These are phyloP conservation scores for Fusarium sp. DNA, from an alignment of 2,329 filamentous ascomycete genomes.

Conservation along the genomic window DNA sequence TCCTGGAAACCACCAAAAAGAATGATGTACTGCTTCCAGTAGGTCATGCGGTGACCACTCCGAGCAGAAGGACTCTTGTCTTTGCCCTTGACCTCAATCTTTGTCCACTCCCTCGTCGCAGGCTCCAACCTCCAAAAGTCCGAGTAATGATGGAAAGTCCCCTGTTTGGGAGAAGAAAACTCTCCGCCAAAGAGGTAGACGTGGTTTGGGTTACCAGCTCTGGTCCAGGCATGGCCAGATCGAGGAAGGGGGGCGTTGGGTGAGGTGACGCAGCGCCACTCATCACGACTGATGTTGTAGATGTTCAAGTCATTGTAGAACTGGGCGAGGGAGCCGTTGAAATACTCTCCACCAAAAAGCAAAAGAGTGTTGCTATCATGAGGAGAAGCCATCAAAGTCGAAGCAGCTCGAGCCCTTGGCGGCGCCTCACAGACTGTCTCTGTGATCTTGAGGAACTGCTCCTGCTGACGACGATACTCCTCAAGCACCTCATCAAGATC, in stretches of 20 bases:
- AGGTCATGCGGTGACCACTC: constrained; percentile 95
- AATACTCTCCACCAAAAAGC: constrained; percentile 95
- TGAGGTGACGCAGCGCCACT: constrained; percentile 91
- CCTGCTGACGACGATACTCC: constrained; percentile 92
- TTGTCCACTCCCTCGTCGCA: constrained; percentile 86
- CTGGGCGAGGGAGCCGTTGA: constrained; percentile 87
- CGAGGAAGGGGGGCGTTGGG: constrained; percentile 92
- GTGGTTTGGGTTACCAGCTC: constrained; percentile 84
- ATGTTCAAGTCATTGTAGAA: constrained; percentile 76
- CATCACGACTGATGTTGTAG: constrained; percentile 83
- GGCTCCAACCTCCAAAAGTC: constrained; percentile 97
- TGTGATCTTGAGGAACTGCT: constrained; percentile 93
- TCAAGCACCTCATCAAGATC: constrained; percentile 94
- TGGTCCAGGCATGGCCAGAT: constrained; percentile 94
- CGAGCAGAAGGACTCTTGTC: constrained; percentile 85
- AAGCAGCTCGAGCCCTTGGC: constrained; percentile 82
- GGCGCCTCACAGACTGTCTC: constrained; percentile 78
- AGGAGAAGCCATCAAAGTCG: constrained; percentile 86
- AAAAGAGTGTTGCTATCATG: constrained; percentile 89
- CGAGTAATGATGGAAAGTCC: constrained; percentile 99
- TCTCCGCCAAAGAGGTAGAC: constrained; percentile 97
- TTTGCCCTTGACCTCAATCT: constrained; percentile 82
- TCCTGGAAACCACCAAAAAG: constrained; percentile 98
- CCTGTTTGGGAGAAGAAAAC: constrained; percentile 96
- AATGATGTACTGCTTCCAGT: constrained; percentile 96